Conservation (phyloP, 2,329 filamentous ascomycete species). For the Alternaria ventricosa region DNA sequence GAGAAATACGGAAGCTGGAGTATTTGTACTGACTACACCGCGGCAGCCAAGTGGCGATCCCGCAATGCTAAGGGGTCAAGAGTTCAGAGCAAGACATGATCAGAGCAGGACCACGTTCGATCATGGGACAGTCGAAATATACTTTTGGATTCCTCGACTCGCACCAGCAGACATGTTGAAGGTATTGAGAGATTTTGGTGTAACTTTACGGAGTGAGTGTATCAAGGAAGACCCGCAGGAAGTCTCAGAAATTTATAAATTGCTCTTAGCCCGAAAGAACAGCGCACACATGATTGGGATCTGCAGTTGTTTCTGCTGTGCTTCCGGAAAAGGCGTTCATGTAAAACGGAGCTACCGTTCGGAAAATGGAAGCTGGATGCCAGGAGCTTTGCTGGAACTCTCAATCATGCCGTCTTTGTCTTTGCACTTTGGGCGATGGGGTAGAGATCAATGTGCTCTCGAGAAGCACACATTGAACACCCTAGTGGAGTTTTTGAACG, state of each 20-base stretch:
- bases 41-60: background rate
- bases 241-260: background rate
- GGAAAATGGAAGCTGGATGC: background rate
- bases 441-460: background rate
- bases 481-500: accelerated
- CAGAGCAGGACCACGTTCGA: background rate
- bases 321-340: background rate
- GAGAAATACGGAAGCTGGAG: background rate
- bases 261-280: background rate
- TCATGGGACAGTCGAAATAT: accelerated
- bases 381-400: background rate
- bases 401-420: background rate
- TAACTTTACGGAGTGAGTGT: background rate
- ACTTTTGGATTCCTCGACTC: background rate
- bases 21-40: background rate
- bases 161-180: background rate
- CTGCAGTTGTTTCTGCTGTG: accelerated
- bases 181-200: background rate
- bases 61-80: accelerated
- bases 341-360: background rate
- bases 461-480: background rate
- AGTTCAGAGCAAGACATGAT: accelerated
- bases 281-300: background rate
- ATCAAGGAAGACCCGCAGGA: background rate
- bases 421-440: background rate